Evolutionary conservation across 345 rosid species (phyloP).

Genomic region (Citrus medica): DNA sequence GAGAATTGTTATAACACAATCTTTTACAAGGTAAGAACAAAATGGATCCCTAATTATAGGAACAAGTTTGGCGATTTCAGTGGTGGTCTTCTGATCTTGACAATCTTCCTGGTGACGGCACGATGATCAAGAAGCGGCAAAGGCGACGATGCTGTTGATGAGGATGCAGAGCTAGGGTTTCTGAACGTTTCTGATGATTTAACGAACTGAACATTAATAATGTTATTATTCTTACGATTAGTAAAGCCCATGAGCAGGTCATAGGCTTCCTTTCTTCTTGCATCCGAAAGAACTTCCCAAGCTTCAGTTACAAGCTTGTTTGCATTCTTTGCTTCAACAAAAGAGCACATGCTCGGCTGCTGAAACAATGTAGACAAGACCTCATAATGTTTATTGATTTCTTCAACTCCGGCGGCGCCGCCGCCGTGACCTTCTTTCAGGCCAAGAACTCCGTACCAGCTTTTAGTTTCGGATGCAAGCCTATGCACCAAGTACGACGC

Average conservation of each 20-base stretch:
- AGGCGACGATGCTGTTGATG: too few relatives aligned
- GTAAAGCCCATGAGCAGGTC: background rate
- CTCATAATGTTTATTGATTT: background rate
- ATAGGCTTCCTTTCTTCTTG: background rate
- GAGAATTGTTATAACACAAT: too few relatives aligned
- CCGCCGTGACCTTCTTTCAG: background rate
- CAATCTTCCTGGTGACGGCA: too few relatives aligned
- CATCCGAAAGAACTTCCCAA: background rate
- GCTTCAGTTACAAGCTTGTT: background rate
- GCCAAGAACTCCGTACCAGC: background rate
- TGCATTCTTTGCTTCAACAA: background rate
- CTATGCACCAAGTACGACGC: background rate
- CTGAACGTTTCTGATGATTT: too few relatives aligned
- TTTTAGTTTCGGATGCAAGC: background rate
- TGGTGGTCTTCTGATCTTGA: too few relatives aligned
- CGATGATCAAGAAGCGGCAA: too few relatives aligned
- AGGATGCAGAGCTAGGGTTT: too few relatives aligned
- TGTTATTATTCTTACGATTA: background rate
- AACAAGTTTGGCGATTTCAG: too few relatives aligned
- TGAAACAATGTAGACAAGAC: background rate
- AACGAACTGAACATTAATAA: too few relatives aligned
- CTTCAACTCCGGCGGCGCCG: background rate
- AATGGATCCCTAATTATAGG: too few relatives aligned
- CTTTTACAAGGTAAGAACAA: too few relatives aligned
- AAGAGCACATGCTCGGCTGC: background rate